Percentiles rank a stretch among this genome's conserved stretches.
These are phyloP conservation scores for Euptelea pleiosperma DNA, from an alignment of 164 flowering plant species.

Conservation along the genomic window DNA sequence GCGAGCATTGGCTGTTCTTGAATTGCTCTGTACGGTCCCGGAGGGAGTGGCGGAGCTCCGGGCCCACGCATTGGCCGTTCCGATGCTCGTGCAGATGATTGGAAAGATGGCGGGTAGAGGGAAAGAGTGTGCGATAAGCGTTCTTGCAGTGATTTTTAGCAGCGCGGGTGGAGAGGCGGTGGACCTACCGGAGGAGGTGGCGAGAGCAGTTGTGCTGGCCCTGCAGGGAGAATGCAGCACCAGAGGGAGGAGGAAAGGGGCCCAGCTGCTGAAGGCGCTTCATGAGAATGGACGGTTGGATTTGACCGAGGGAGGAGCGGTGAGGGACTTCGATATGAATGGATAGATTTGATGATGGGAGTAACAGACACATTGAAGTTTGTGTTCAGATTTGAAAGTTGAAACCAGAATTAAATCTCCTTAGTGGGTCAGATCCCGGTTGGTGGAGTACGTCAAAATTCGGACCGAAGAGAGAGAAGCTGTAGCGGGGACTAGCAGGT, in stretches of 20 bases:
- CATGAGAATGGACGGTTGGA: slow-evolving; percentile 54
- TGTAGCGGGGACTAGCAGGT: too few species aligned
- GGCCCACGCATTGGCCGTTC: slow-evolving; percentile 79
- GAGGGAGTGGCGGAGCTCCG: slow-evolving; percentile 78
- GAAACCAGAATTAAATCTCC: too few species aligned
- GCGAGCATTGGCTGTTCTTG: slow-evolving; percentile 78
- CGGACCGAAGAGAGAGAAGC: too few species aligned
- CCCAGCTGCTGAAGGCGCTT: slow-evolving; percentile 54
- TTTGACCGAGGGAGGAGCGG: slow-evolving; percentile 17
- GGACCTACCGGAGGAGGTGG: slow-evolving; percentile 72
- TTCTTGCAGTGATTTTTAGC: slow-evolving; percentile 52
- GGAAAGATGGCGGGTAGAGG: slow-evolving; percentile 62
- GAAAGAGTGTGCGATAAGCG: slow-evolving; percentile 66
- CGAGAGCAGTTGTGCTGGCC: slow-evolving; percentile 75
- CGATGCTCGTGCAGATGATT: slow-evolving; percentile 75
- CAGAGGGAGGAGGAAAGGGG: slow-evolving; percentile 74
- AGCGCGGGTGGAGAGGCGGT: slow-evolving; percentile 20
- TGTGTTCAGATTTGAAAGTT: too few species aligned
- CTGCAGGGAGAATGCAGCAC: slow-evolving; percentile 76
- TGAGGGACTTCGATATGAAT: too few species aligned
- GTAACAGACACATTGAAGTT: too few species aligned
- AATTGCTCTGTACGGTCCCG: slow-evolving; percentile 70
- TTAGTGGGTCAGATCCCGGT: too few species aligned
- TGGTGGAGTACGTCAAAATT: too few species aligned
- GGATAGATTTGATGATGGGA: too few species aligned